Base-by-base conservation (phyloP, 2,329 filamentous ascomycete genomes). In the Sporothrix pallida region DNA sequence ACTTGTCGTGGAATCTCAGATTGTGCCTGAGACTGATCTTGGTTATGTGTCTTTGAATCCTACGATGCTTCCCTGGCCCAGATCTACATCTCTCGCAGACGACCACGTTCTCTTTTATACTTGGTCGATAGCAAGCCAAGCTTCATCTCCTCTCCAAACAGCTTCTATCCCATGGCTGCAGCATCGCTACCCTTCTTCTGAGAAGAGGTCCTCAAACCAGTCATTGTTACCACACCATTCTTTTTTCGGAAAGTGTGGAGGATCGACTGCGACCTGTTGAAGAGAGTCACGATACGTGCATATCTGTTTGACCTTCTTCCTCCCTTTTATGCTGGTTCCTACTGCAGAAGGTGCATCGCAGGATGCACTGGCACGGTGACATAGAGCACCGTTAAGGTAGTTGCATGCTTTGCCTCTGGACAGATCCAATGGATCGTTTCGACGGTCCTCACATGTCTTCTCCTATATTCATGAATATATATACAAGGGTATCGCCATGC, bases 251-350 rank as follows among this genome's bases (percentile, higher is more conserved):
- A 37, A 60, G 13, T 37, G 56, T 17, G 56, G 56, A 10, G 17
- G 26, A 15, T 37, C 8, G 26, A 23, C 52, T 23, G 12, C 48
- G 13, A 50, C 48, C 48, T 50, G 17, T 37, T 17, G 56, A 8
- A 37, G 56, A 60, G 26, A 60, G 56, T 37, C 56, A 60, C 26
- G 56, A 60, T 37, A 5, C 17, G 13, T 17, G 13, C 26, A 37
- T 37, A 60, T 37, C 13, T 15, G 26, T 17, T 15, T 60, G 26
- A 15, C 6, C 37, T 12, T 13, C 37, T 8, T 23, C 81, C 81
- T 54, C 20, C 23, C 31, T 6, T 48, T 5, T 17, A 20, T 70
- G 9, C 67, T 44, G 50, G 67, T 42, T 56, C 17, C 26, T 70
- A 31, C 23, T 52, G n/a, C 63, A 68, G 63, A 12, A 68, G 65